Evolutionary conservation across 2,329 filamentous ascomycete genomes (phyloP), one percentile per base, ranked within the genome.

Genomic region (Claviceps digitariae): DNA sequence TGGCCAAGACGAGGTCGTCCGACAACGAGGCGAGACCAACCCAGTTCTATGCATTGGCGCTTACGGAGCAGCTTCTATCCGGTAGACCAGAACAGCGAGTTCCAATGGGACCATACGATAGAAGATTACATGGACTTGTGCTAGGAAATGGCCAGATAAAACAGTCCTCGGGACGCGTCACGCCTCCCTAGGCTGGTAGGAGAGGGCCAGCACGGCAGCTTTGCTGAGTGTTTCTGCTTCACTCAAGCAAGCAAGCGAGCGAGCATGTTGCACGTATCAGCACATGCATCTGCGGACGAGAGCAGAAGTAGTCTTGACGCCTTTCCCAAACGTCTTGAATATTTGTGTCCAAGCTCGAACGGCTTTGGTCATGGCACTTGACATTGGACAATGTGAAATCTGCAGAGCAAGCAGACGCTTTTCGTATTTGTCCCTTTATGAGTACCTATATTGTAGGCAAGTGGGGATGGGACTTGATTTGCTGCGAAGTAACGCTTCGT

Each of bases 21-120:
- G 63, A 65, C 44, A 64, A 64, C 40, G 63, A 63, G 44, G 59
- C 65, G 53, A 65, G 71, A 20, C 43, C 52, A 62, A 66, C 79
- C 63, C 70, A 76, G 57, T 70, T 84, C 59, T 81, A 89, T 69
- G 93, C 88, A 56, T 76, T 97, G 64, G 86, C 88, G 60, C 79
- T 98, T 62, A 78, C 81, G 60, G 90, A 97, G 72, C 93, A 98
- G 69, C 74, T 95, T 60, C 77, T 96, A 53, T 67, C 71, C 44
- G 64, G 70, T 52, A 72, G 76, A 31, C 72, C 74, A 52, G 77
- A 74, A 56, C 75, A 84, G 61, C 73, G 78, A 56, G 78, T 97
- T 56, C 89, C 89, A 48, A 84, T 86, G 64, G 82, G 83, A 60
- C 74, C 79, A 56, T 81, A 86, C 66, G 91, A 97, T 72, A 86